A percentile compares a stretch with the other conserved stretches of the same genome.
Evolutionary conservation across 495 filamentous ascomycete genomes (phyloP).

Genomic region (Monascus purpureus): DNA sequence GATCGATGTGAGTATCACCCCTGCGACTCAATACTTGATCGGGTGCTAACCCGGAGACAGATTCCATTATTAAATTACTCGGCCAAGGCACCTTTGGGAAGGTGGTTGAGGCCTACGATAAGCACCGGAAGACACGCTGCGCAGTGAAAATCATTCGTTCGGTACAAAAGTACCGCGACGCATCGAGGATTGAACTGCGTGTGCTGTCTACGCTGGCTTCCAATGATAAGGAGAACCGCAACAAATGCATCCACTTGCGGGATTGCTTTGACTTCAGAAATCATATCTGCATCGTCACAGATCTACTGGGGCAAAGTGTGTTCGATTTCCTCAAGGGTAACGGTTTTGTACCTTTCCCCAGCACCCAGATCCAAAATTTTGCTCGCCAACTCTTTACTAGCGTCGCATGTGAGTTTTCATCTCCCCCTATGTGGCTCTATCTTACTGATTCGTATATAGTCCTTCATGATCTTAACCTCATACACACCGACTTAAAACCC

Average conservation of each 20-base stretch:
- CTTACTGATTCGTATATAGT: constrained; percentile 39
- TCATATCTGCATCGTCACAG: constrained; percentile 98
- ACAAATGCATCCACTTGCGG: constrained; percentile 91
- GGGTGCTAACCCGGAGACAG: constrained; percentile 29
- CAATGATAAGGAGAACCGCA: constrained; percentile 84
- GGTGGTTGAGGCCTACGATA: constrained; percentile 85
- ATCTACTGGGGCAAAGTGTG: constrained; percentile 88
- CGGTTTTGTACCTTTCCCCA: constrained; percentile 91
- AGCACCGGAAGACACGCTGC: constrained; percentile 56
- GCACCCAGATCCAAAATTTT: constrained; percentile 95
- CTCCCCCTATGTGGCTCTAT: neutral
- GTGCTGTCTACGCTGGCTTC: constrained; percentile 80
- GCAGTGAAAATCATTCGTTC: constrained; percentile 97
- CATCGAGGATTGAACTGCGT: constrained; percentile 87
- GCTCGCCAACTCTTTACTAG: constrained; percentile 93
- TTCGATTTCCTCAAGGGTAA: constrained; percentile 98
- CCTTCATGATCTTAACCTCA: constrained; percentile 92
- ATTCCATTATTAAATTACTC: constrained; percentile 73
- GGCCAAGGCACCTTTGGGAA: constrained; percentile 98
- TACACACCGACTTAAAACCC: constrained; percentile 95
- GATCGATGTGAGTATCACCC: constrained; percentile 63
- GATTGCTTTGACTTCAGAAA: constrained; percentile 97
- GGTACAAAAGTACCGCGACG: constrained; percentile 95
- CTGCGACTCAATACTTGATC: too few species aligned
- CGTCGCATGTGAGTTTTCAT: constrained; percentile 76